Base-by-base conservation (phyloP, 75 land plant genomes). In the Adiantum capillusveneris region DNA sequence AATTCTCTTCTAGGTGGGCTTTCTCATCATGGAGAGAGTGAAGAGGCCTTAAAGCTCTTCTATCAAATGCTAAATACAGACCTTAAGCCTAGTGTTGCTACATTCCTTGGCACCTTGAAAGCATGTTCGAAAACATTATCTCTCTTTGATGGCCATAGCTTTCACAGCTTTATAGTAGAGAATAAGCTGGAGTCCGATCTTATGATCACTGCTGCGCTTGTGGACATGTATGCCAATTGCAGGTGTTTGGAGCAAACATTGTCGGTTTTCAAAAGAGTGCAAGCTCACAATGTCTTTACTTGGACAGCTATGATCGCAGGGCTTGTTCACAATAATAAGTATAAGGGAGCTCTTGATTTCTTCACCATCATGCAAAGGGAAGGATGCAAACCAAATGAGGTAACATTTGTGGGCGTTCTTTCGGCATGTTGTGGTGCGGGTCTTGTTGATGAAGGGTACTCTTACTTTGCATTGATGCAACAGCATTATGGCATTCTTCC, bases 381-480 rank as follows among this genome's bases (percentile, higher is more conserved):
- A 21, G 65, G 54, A 19, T 18, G 51, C 27, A 56, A 55, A 37
- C 72, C 76, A 14, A 56, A 74, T 50, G 53, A 57, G 25, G 55
- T 74, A 21, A 74, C 76, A 18, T 44, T 68, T 20, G 12, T 74
- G 1, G 46, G 46, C 20, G 53, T 74, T 14, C 73, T 74, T 16
- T 51, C 62, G 19, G 76, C 76, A 44, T 74, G 75, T 42, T 61
- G 52, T 42, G 74, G 69, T 68, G 57, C 73, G 16, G 76, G 76
- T 16, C 49, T 74, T 2, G 66, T 68, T 46, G 41, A 62, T n/a
- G 60, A 61, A 43, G 76, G 66, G 22, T 17, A n/a, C 25, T 17
- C 21, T 16, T 50, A 41, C 29, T 74, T 74, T 50, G 24, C 42
- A 25, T 36, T 58, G 0, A 62, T 74, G 65, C 27, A 52, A 14